Conservation (phyloP, 345 rosid species). For the Firmiana major region DNA sequence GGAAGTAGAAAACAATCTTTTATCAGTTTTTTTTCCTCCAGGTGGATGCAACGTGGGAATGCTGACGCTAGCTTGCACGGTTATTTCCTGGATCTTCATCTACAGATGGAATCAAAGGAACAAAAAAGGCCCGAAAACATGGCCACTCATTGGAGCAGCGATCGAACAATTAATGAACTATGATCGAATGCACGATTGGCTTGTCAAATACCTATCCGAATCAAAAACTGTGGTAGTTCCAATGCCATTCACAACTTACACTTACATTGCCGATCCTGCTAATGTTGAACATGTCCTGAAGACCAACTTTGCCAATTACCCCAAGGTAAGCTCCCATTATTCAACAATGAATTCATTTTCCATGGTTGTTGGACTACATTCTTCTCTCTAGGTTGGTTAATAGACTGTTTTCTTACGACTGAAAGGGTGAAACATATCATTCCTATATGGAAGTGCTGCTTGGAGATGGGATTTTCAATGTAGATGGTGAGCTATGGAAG, state of each 20-base stretch:
- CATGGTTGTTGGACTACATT: not conserved
- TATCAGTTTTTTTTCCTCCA: constrained; percentile 4
- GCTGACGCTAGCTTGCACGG: constrained; percentile 38
- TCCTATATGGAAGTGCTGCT: constrained; percentile 92
- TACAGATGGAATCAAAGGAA: constrained; percentile 79
- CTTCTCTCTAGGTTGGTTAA: not conserved
- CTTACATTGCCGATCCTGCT: constrained; percentile 91
- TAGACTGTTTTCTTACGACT: constrained; percentile 11
- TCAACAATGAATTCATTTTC: not conserved
- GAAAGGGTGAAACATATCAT: constrained; percentile 83
- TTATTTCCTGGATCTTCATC: constrained; percentile 57
- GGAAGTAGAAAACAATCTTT: constrained; percentile 12
- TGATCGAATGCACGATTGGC: constrained; percentile 93
- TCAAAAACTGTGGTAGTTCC: constrained; percentile 75
- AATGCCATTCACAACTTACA: constrained; percentile 82
- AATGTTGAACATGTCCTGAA: constrained; percentile 87
- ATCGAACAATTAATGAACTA: constrained; percentile 74
- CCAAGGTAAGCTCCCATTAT: constrained; percentile 51
- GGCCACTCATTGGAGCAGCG: constrained; percentile 93
- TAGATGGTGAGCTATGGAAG: constrained; percentile 89
- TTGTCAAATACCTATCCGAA: constrained; percentile 58
- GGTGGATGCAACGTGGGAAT: constrained; percentile 38
- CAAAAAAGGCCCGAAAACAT: constrained; percentile 74
- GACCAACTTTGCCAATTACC: constrained; percentile 80
- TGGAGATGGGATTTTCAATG: constrained; percentile 88